Conservation (phyloP, 2,329 filamentous ascomycete species). For the Penicillium sp. region DNA sequence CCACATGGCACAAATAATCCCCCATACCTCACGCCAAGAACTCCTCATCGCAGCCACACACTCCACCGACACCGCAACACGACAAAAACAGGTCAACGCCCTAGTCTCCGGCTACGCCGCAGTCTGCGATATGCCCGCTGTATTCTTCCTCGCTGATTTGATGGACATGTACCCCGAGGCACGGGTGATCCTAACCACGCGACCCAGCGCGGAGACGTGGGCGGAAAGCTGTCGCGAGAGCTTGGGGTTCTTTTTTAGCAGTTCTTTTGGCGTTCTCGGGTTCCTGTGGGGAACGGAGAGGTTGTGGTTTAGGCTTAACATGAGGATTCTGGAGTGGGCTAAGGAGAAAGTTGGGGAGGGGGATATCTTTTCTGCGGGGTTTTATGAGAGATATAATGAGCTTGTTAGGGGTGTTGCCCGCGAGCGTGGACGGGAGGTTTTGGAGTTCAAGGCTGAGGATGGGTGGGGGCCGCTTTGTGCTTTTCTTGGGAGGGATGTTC, state of each 20-base stretch:
- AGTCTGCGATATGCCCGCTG: conserved; percentile 6
- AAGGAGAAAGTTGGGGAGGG: neutral
- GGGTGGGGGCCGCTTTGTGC: conserved; percentile 7
- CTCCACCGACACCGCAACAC: neutral
- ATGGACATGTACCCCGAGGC: conserved; percentile 10
- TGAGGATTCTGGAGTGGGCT: conserved; percentile 7
- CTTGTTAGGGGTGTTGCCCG: neutral
- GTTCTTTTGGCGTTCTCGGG: neutral
- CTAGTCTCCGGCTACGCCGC: conserved; percentile 8
- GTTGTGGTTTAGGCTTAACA: conserved; percentile 5
- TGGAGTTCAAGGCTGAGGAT: conserved; percentile 7
- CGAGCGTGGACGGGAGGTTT: neutral
- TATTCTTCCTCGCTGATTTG: conserved; percentile 5
- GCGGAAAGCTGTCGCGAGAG: conserved; percentile 1
- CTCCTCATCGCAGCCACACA: conserved; percentile 3
- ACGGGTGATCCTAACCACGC: conserved; percentile 2
- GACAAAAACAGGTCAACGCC: conserved; percentile 4
- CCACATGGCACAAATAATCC: conserved; percentile 10
- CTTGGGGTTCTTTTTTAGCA: conserved; percentile 4
- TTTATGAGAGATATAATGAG: conserved; percentile 6
- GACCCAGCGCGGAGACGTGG: conserved; percentile 2
- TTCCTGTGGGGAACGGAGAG: conserved; percentile 4
- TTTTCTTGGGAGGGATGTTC: conserved; percentile 1
- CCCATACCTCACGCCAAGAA: conserved; percentile 3
- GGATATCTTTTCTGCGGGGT: neutral